A percentile compares a stretch with the other conserved stretches of the same genome.
phyloP scores from a whole-genome alignment of 148 eudicot species.

The Rhododendron molle region DNA sequence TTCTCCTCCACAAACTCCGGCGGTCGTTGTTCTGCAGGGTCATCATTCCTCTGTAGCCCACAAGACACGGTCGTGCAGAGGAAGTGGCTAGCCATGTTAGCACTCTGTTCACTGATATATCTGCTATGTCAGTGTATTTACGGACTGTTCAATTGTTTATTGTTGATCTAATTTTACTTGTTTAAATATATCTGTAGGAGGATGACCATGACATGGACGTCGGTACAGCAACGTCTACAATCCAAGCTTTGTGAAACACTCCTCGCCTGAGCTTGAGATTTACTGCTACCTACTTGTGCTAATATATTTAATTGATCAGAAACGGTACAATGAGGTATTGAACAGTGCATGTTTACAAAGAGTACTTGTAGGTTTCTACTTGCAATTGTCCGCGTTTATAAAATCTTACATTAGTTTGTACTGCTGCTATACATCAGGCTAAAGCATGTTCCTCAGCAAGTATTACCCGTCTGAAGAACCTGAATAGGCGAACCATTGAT shows the following conservation, averaged over 20 bases:
- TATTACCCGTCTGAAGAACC: slow-evolving; percentile 67
- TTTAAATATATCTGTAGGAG: slow-evolving; percentile 33
- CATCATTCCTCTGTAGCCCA: not conserved
- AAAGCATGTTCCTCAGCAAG: slow-evolving; percentile 85
- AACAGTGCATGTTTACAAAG: not conserved
- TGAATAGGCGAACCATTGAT: slow-evolving; percentile 78
- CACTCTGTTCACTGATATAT: not conserved
- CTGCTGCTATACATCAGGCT: slow-evolving; percentile 43
- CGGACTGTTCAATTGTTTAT: not conserved
- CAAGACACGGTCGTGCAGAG: not conserved
- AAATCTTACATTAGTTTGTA: not conserved
- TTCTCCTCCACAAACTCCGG: not conserved
- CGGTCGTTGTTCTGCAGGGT: not conserved
- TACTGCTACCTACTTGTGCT: slow-evolving; percentile 79
- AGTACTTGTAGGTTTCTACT: not conserved
- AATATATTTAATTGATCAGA: slow-evolving; percentile 73
- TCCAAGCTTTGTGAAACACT: slow-evolving; percentile 56
- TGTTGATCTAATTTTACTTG: not conserved
- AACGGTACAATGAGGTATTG: slow-evolving; percentile 55
- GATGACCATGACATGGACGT: slow-evolving; percentile 86
- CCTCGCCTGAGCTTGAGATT: slow-evolving; percentile 77
- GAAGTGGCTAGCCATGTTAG: not conserved
- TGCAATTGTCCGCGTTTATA: not conserved
- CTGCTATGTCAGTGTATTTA: no score
- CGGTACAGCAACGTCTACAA: slow-evolving; percentile 65